Conservation (phyloP, 2,329 filamentous ascomycete species). For the Fusarium luffae region DNA sequence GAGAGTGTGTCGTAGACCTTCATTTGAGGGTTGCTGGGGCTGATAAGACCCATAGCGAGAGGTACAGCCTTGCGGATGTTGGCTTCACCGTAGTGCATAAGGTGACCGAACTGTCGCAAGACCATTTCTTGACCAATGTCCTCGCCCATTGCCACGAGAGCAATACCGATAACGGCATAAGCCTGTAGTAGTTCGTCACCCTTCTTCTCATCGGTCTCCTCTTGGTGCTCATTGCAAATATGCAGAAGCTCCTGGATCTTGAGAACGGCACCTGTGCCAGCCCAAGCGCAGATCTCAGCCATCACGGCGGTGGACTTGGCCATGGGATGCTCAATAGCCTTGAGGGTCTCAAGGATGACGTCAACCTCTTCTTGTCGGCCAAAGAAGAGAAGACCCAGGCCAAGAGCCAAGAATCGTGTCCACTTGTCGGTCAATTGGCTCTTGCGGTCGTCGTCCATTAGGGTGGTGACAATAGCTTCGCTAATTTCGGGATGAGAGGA, state of each 20-base stretch:
- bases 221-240: conserved; percentile 97
- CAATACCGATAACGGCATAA: conserved; percentile 94
- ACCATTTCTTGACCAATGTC: conserved; percentile 99
- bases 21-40: conserved; percentile 99
- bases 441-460: conserved; percentile 93
- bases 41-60: conserved; percentile 94
- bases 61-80: conserved; percentile 98
- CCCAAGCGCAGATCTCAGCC: conserved; percentile 97
- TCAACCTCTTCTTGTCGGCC: conserved; percentile 99
- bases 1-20: conserved; percentile 99
- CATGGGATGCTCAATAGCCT: conserved; percentile 97
- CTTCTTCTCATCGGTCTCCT: conserved; percentile 94
- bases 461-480: conserved; percentile 89
- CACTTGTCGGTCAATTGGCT: conserved; percentile 96
- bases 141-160: conserved; percentile 96
- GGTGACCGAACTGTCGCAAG: conserved; percentile 92
- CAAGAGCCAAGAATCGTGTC: conserved; percentile 95
- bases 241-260: conserved; percentile 98
- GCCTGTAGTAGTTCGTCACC: conserved; percentile 95
- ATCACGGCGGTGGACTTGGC: conserved; percentile 94
- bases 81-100: conserved; percentile 98
- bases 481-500: conserved; percentile 92
- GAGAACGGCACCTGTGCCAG: conserved; percentile 93
- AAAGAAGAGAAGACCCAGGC: conserved; percentile 93
- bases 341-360: conserved; percentile 94